These are phyloP conservation scores for Aureobasidium melanogenum DNA, from an alignment of 2,329 filamentous ascomycete species.

Conservation along the genomic window DNA sequence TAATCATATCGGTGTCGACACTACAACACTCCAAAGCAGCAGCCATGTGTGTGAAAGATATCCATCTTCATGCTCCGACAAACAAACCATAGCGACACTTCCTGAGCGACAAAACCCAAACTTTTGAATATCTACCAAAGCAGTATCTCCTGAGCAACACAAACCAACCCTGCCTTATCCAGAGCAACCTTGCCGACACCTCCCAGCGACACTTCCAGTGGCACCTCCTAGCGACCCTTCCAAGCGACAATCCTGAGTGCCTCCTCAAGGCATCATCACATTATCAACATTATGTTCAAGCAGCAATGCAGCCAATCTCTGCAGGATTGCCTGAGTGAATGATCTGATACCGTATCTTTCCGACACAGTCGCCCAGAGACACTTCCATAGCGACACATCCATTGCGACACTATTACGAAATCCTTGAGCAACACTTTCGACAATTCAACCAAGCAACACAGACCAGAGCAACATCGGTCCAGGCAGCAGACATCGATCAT, in stretches of 20 bases:
- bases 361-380: background rate
- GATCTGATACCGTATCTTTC: background rate
- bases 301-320: background rate
- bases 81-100: conserved; percentile 1
- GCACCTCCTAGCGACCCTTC: background rate
- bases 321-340: background rate
- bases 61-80: background rate
- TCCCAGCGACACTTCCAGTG: background rate
- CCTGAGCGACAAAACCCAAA: background rate
- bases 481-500: background rate
- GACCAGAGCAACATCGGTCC: background rate
- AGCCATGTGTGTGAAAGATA: background rate
- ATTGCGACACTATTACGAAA: background rate
- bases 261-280: background rate
- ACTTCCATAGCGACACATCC: background rate
- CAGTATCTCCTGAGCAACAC: background rate
- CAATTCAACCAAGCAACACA: background rate
- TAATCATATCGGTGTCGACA: background rate
- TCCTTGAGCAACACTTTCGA: background rate
- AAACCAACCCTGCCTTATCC: background rate
- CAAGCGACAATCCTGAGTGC: background rate
- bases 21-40: conserved; percentile 4
- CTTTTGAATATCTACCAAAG: background rate
- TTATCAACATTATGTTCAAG: background rate
- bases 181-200: background rate